These are phyloP conservation scores for Podosphaera fusca DNA, from an alignment of 2,329 filamentous ascomycete genomes.

Conservation along the genomic window DNA sequence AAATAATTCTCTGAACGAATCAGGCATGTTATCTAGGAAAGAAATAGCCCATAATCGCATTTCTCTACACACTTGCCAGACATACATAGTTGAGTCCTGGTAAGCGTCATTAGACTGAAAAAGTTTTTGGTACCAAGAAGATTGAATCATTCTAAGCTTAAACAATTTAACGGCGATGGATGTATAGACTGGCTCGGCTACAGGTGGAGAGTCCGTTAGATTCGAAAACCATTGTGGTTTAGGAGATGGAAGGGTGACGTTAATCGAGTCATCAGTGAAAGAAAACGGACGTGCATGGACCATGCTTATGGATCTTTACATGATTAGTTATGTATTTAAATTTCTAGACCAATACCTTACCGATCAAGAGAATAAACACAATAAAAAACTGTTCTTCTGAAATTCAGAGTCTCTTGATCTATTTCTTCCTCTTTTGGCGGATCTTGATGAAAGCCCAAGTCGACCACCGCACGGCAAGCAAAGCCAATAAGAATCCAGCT, in stretches of 20 bases:
- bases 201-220: constrained; percentile 14
- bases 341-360: constrained; percentile 21
- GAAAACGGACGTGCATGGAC: constrained; percentile 74
- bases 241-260: constrained; percentile 50
- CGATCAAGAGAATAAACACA: constrained; percentile 78
- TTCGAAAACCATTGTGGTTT: constrained; percentile 9
- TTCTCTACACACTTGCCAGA: constrained; percentile 53
- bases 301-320: constrained; percentile 55
- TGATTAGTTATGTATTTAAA: constrained; percentile 4
- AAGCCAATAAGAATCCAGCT: constrained; percentile 87
- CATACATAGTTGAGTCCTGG: constrained; percentile 42
- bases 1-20: constrained; percentile 50
- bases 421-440: constrained; percentile 47
- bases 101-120: constrained; percentile 58
- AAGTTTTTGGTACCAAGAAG: constrained; percentile 69
- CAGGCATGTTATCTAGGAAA: constrained; percentile 42
- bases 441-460: constrained; percentile 84
- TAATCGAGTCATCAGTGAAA: constrained; percentile 72
- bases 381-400: constrained; percentile 67
- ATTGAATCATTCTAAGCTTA: constrained; percentile 64
- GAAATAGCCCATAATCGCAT: constrained; percentile 64
- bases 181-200: constrained; percentile 25
- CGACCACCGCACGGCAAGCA: constrained; percentile 66
- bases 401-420: constrained; percentile 47
- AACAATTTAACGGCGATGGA: constrained; percentile 59